phyloP scores from a whole-genome alignment of 2,329 filamentous ascomycete genomes.

The Hypoxylon sp. region DNA sequence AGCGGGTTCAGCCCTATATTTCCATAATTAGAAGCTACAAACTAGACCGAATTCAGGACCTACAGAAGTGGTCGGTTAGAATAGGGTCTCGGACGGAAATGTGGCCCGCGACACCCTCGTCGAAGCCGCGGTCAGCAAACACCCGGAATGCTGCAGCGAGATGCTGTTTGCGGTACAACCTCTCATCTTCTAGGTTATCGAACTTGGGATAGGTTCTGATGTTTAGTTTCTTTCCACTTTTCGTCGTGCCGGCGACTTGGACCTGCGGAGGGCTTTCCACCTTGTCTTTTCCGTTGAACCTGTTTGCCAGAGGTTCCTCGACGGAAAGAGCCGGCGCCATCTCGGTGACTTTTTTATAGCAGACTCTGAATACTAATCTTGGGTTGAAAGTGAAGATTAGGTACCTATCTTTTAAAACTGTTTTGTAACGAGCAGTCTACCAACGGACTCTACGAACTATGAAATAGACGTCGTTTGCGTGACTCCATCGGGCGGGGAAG shows the following conservation, averaged over 20 bases:
- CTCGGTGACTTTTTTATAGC: conserved; percentile 26
- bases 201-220: conserved; percentile 59
- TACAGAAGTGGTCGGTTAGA: conserved; percentile 72
- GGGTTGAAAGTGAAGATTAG: neutral
- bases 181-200: conserved; percentile 66
- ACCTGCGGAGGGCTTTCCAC: conserved; percentile 46
- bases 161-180: conserved; percentile 71
- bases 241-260: conserved; percentile 50
- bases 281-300: conserved; percentile 37
- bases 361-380: conserved; percentile 36
- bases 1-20: conserved; percentile 55
- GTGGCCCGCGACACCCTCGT: conserved; percentile 74
- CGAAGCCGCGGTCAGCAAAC: conserved; percentile 73
- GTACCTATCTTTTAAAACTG: neutral
- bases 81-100: conserved; percentile 75
- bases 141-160: conserved; percentile 73
- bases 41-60: neutral
- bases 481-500: conserved; percentile 38
- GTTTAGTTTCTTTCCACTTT: conserved; percentile 50
- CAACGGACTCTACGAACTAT: neutral
- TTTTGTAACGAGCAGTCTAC: neutral
- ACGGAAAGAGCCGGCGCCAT: conserved; percentile 16
- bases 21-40: conserved; percentile 1
- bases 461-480: conserved; percentile 15
- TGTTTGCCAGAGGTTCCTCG: conserved; percentile 28